Evolutionary conservation across 2,329 filamentous ascomycete species (phyloP), one percentile per base, ranked within the genome.

Genomic region (Magnaporthales sp.): DNA sequence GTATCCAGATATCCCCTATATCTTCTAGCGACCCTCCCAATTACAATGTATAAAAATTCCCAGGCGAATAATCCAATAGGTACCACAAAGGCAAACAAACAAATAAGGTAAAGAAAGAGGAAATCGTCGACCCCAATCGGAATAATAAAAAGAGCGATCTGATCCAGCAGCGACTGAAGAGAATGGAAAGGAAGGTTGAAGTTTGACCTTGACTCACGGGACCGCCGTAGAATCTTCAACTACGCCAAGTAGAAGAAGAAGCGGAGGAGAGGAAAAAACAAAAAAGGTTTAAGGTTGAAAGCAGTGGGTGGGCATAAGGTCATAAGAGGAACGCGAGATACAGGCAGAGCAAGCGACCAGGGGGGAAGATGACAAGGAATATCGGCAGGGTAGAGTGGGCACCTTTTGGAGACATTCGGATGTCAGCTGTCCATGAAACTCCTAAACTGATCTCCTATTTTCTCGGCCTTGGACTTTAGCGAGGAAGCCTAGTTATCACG

Each of bases 141-240:
- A 74, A 77, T 74, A 76, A 75, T 73, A 79, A 73, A 79, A 80
- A 77, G 79, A 82, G 77, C 73, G 78, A 79, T 84, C 84, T 86
- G 84, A 86, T 79, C 84, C 84, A 87, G 86, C 84, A 86, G 85
- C 77, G 70, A 71, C 8, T 15, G 76, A 75, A 75, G 70, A 74
- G 75, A 78, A 65, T 73, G 74, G 75, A 80, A 79, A 75, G 74
- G 73, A 76, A 76, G 69, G 72, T 71, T 32, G 27, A 58, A 26
- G 72, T 72, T 73, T 74, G 73, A 75, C 73, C 73, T 73, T 74
- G 71, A 75, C 74, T 75, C 75, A 72, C 73, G 71, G 70, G 72
- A 72, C 71, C 73, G 73, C 70, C 70, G 74, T 76, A 76, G 74
- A 77, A 76, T 78, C 76, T 80, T 80, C 78, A 76, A 78, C 78